phyloP scores from a whole-genome alignment of 2,329 filamentous ascomycete species.

The Xylaria sp. region DNA sequence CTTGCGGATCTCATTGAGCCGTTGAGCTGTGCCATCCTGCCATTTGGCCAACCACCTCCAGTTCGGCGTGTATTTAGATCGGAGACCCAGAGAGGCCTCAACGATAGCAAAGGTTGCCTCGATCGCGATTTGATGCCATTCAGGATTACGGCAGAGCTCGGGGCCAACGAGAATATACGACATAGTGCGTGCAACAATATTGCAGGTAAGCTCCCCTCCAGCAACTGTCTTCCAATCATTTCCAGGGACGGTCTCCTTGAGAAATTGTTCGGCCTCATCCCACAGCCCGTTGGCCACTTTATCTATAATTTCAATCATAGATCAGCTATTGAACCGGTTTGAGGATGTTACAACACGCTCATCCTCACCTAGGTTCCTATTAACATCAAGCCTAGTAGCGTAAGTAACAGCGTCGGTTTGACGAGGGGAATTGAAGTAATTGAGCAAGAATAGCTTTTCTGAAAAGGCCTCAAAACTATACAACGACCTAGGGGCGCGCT shows the following conservation, averaged over 20 bases:
- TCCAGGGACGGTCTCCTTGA: conserved; percentile 15
- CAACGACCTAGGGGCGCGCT: conserved; percentile 29
- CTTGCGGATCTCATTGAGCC: conserved; percentile 11
- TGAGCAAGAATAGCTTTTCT: conserved; percentile 30
- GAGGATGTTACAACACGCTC: neutral
- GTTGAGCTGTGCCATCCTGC: conserved; percentile 9
- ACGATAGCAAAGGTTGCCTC: conserved; percentile 28
- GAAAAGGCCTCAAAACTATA: conserved; percentile 33
- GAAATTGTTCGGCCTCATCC: conserved; percentile 6
- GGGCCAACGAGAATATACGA: conserved; percentile 33
- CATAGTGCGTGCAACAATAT: conserved; percentile 25
- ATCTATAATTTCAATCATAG: conserved; percentile 3
- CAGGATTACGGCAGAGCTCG: conserved; percentile 24
- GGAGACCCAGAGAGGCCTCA: conserved; percentile 21
- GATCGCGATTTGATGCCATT: conserved; percentile 31
- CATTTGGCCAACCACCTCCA: conserved; percentile 30
- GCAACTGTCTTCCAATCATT: conserved; percentile 14
- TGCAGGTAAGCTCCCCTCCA: conserved; percentile 13
- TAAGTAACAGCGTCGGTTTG: conserved; percentile 23
- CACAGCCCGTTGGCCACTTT: conserved; percentile 17
- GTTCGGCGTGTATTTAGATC: conserved; percentile 24
- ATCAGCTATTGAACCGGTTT: conserved; percentile 14
- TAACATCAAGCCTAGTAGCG: conserved; percentile 15
- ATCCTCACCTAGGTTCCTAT: conserved; percentile 25
- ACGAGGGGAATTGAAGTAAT: conserved; percentile 20